A percentile compares a stretch with the other conserved stretches of the same genome.
These are phyloP conservation scores for Alternaria alternata DNA, from an alignment of 2,329 filamentous ascomycete genomes.

Conservation along the genomic window DNA sequence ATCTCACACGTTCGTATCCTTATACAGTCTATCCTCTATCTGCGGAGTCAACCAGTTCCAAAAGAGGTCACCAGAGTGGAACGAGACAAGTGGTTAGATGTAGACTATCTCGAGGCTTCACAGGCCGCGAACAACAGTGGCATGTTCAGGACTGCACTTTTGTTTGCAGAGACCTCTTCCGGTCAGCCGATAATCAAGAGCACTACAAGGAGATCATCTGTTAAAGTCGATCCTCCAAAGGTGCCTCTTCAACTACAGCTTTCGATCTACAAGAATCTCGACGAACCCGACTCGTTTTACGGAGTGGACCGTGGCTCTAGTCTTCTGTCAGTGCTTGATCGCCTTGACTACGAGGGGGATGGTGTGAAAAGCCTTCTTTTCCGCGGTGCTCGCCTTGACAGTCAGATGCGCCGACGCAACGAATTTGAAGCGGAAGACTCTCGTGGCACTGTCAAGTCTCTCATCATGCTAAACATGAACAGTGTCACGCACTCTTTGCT, in stretches of 20 bases:
- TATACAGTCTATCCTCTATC: conserved; percentile 82
- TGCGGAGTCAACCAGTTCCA: conserved; percentile 80
- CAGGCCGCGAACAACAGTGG: conserved; percentile 77
- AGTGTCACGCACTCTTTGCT: conserved; percentile 84
- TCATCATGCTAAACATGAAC: conserved; percentile 82
- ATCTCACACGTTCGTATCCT: conserved; percentile 74
- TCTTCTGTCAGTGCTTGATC: conserved; percentile 77
- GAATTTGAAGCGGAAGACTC: conserved; percentile 66
- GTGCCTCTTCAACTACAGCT: conserved; percentile 74
- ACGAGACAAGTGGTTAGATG: conserved; percentile 82
- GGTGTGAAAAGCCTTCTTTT: conserved; percentile 89
- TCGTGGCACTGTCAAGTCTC: conserved; percentile 75
- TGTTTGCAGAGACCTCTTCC: conserved; percentile 79
- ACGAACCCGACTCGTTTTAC: conserved; percentile 96
- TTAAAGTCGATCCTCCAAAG: conserved; percentile 56
- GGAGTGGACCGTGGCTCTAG: conserved; percentile 82
- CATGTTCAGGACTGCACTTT: conserved; percentile 85
- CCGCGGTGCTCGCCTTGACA: conserved; percentile 89
- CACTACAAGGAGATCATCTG: conserved; percentile 70
- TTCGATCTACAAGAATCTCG: conserved; percentile 86
- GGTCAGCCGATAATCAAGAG: conserved; percentile 59
- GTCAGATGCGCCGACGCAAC: conserved; percentile 72
- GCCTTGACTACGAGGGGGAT: conserved; percentile 88
- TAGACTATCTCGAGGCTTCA: conserved; percentile 76
- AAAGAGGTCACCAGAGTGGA: conserved; percentile 81